These are phyloP conservation scores for Collybia sordida DNA, from an alignment of 768 basidiomycete genomes.

Conservation along the genomic window DNA sequence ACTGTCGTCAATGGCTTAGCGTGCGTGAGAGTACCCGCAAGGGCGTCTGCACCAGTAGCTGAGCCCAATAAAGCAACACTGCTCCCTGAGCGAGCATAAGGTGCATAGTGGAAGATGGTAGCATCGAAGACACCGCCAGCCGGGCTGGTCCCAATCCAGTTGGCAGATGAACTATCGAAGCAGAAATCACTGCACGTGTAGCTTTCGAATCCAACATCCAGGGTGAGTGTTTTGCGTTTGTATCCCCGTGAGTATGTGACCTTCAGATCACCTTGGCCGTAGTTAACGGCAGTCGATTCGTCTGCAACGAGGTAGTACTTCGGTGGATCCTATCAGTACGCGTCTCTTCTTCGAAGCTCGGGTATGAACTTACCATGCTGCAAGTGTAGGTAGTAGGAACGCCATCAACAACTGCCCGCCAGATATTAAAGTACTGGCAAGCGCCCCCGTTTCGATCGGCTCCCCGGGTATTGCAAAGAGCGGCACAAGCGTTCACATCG, in stretches of 20 bases:
- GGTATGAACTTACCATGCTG: constrained; percentile 36
- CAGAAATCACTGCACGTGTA: constrained; percentile 42
- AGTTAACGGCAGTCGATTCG: constrained; percentile 43
- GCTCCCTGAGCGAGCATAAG: constrained; percentile 39
- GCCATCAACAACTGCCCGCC: constrained; percentile 46
- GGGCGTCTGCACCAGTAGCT: constrained; percentile 32
- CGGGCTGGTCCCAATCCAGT: constrained; percentile 40
- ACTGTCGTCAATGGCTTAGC: constrained; percentile 30
- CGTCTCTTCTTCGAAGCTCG: not conserved
- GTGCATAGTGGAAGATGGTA: constrained; percentile 39
- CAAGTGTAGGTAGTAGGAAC: constrained; percentile 49
- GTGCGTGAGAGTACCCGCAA: constrained; percentile 38
- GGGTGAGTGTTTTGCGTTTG: constrained; percentile 32
- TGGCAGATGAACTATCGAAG: constrained; percentile 30
- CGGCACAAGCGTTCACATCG: constrained; percentile 44
- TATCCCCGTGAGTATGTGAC: constrained; percentile 50
- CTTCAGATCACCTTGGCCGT: constrained; percentile 42
- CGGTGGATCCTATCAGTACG: not conserved
- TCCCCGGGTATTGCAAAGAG: constrained; percentile 41
- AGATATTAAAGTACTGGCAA: constrained; percentile 55
- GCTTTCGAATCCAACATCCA: constrained; percentile 46
- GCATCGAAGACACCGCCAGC: constrained; percentile 39
- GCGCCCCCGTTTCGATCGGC: constrained; percentile 41
- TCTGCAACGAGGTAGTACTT: constrained; percentile 47
- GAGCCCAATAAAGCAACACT: constrained; percentile 44